These are phyloP conservation scores for Amanita muscaria DNA, from an alignment of 768 basidiomycete genomes.

Conservation along the genomic window DNA sequence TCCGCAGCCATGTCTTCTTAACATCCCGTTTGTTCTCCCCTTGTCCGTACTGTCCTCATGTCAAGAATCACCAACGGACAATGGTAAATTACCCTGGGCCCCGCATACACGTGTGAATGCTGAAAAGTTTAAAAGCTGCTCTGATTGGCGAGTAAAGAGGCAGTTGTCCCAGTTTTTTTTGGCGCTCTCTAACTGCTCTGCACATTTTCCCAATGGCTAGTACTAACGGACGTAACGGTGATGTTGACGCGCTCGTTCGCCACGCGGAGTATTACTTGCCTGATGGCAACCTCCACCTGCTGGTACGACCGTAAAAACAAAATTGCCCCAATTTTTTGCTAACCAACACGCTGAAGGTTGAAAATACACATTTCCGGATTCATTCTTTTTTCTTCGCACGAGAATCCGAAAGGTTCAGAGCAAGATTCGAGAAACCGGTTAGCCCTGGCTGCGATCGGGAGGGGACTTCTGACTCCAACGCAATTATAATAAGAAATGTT, in stretches of 20 bases:
- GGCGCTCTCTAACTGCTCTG: too few species aligned
- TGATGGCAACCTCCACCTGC: constrained; percentile 44
- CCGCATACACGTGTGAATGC: neutral
- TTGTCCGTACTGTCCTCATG: too few species aligned
- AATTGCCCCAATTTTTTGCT: neutral
- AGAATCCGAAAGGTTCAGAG: constrained; percentile 42
- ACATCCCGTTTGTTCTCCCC: neutral
- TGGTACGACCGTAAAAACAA: constrained; percentile 42
- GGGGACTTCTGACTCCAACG: constrained; percentile 31
- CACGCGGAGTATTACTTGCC: constrained; percentile 40
- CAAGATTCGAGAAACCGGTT: constrained; percentile 23
- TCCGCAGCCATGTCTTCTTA: too few species aligned
- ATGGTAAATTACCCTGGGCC: neutral
- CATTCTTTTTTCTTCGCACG: constrained; percentile 58
- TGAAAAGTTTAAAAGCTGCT: neutral
- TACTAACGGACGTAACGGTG: neutral
- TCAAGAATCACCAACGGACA: neutral
- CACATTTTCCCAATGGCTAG: too few species aligned
- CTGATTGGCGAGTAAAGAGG: too few species aligned
- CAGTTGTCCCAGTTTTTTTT: too few species aligned
- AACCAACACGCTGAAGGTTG: constrained; percentile 31
- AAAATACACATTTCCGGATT: constrained; percentile 45
- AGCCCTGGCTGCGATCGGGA: constrained; percentile 21
- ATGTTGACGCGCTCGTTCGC: constrained; percentile 13
- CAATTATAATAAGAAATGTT: constrained; percentile 33